Percentiles rank a stretch among this genome's conserved stretches.
phyloP scores from a whole-genome alignment of 2,329 filamentous ascomycete genomes.

The Seiridium unicorne region DNA sequence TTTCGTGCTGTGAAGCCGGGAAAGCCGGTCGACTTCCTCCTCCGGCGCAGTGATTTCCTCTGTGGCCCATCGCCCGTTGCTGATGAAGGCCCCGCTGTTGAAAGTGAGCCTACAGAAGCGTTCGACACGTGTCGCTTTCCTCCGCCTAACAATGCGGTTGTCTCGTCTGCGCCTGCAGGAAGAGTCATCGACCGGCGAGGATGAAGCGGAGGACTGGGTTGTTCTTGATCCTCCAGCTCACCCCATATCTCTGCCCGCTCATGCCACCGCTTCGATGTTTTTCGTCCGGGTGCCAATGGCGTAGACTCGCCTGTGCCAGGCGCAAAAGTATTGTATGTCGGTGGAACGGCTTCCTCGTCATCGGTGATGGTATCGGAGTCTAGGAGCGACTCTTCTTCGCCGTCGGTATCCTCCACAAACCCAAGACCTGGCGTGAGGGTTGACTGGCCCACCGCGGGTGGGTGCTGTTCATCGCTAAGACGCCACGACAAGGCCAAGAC shows the following conservation, averaged over 20 bases:
- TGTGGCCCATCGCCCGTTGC: slow-evolving; percentile 18
- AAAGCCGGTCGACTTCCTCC: slow-evolving; percentile 61
- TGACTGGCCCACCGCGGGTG: slow-evolving; percentile 60
- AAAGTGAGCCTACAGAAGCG: slow-evolving; percentile 23
- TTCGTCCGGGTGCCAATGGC: slow-evolving; percentile 38
- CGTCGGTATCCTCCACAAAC: slow-evolving; percentile 68
- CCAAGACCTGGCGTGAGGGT: slow-evolving; percentile 80
- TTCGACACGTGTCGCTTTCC: slow-evolving; percentile 21
- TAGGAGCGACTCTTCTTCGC: slow-evolving; percentile 57
- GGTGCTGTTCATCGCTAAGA: slow-evolving; percentile 73
- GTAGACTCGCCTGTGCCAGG: slow-evolving; percentile 35
- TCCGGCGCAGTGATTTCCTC: slow-evolving; percentile 35
- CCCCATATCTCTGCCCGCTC: slow-evolving; percentile 84
- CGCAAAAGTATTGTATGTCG: slow-evolving; percentile 49
- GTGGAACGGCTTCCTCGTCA: slow-evolving; percentile 34
- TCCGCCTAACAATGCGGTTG: slow-evolving; percentile 34
- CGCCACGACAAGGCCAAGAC: slow-evolving; percentile 94
- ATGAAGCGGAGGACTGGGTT: slow-evolving; percentile 35
- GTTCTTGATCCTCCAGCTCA: slow-evolving; percentile 75
- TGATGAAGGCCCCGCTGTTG: slow-evolving; percentile 19
- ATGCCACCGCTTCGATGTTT: slow-evolving; percentile 54
- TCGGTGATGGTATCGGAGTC: slow-evolving; percentile 45
- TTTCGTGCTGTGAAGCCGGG: slow-evolving; percentile 58
- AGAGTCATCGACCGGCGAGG: slow-evolving; percentile 49
- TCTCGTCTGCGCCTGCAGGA: slow-evolving; percentile 35